phyloP scores from a whole-genome alignment of 257 asterid genomes.

The Thymus mandschuricus region DNA sequence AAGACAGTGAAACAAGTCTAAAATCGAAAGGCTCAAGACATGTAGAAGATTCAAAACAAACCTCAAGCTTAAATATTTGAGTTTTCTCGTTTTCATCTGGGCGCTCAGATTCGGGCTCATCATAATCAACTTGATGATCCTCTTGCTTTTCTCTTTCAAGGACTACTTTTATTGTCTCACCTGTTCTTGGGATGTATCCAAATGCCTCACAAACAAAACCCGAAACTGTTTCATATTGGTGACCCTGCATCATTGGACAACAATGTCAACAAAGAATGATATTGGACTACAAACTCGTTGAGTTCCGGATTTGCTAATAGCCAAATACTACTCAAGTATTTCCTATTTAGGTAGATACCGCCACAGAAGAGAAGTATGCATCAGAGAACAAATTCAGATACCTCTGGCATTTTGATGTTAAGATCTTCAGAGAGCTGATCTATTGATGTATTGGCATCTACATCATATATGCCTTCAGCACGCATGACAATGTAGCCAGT shows the following conservation, averaged over 20 bases:
- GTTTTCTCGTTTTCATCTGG: slow-evolving; percentile 62
- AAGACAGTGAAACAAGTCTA: too few species aligned
- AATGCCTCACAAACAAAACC: slow-evolving; percentile 98
- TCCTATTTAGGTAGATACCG: background rate
- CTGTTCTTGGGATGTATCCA: slow-evolving; percentile 96
- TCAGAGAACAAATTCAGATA: slow-evolving; percentile 32
- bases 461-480: slow-evolving; percentile 92
- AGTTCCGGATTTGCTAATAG: slow-evolving; percentile 12
- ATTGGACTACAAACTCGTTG: slow-evolving; percentile 12
- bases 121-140: slow-evolving; percentile 69
- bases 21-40: background rate
- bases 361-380: background rate
- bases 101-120: slow-evolving; percentile 60
- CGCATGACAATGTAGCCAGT: slow-evolving; percentile 98
- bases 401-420: slow-evolving; percentile 94
- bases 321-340: background rate
- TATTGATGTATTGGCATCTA: slow-evolving; percentile 96
- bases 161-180: slow-evolving; percentile 84
- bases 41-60: slow-evolving; percentile 31
- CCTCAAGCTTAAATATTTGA: slow-evolving; percentile 93
- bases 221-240: slow-evolving; percentile 95
- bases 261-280: slow-evolving; percentile 22
- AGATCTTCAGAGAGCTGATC: slow-evolving; percentile 98
- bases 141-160: slow-evolving; percentile 75
- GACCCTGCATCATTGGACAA: slow-evolving; percentile 63